Conservation (phyloP, 2,329 filamentous ascomycete genomes). For the Cordyceps militaris region DNA sequence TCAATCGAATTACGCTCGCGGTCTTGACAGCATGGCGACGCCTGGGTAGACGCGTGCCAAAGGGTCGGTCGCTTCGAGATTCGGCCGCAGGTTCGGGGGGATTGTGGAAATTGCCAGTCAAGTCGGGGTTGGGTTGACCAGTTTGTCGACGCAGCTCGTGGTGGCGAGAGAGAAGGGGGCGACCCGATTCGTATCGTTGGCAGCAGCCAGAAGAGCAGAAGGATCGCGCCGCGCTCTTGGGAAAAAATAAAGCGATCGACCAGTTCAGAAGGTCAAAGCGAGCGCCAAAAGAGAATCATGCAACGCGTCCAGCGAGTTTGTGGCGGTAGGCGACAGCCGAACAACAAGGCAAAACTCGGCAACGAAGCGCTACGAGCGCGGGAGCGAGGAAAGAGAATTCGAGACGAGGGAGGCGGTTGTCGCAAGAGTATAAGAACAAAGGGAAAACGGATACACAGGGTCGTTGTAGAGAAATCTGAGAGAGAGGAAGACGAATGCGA, state of each 20-base stretch:
- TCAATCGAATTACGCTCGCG: constrained; percentile 41
- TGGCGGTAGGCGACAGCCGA: neutral
- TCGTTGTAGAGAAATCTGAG: neutral
- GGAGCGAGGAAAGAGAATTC: constrained; percentile 4
- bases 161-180: neutral
- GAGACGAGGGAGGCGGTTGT: neutral
- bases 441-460: neutral
- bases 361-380: neutral
- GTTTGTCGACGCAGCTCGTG: neutral
- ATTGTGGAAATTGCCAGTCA: neutral
- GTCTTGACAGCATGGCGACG: constrained; percentile 54
- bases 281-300: neutral
- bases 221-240: constrained; percentile 1
- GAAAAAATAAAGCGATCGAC: neutral
- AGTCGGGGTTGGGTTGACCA: neutral
- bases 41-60: constrained; percentile 37
- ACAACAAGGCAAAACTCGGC: neutral
- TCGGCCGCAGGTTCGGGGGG: neutral
- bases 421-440: constrained; percentile 4
- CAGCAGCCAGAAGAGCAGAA: neutral
- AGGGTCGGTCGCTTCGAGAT: constrained; percentile 14
- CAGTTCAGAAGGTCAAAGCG: neutral
- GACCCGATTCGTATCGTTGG: neutral
- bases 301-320: neutral
- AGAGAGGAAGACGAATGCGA: neutral